Conservation (phyloP, 805 yeast species). For the Ogataea neopini region DNA sequence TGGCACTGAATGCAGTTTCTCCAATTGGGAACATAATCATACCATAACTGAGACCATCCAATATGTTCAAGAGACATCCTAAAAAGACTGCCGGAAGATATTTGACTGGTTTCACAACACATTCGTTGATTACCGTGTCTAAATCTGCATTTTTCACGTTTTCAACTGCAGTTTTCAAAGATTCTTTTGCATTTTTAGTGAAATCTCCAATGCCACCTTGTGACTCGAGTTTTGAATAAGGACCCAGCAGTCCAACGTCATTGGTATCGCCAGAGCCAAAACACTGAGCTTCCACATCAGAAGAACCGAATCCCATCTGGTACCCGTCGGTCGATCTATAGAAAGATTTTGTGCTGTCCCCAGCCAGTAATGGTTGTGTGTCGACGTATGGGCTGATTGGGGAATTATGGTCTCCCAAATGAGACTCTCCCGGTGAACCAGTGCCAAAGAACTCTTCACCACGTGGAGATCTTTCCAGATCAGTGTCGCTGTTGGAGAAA, state of each 20-base stretch:
- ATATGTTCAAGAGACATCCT: conserved; percentile 80
- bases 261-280: not conserved
- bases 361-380: conserved; percentile 6
- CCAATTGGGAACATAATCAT: conserved; percentile 96
- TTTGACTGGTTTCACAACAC: conserved; percentile 41
- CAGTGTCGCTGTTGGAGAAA: not conserved
- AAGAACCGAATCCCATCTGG: not conserved
- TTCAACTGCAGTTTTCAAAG: conserved; percentile 2
- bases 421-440: not conserved
- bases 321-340: conserved; percentile 6
- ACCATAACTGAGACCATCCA: conserved; percentile 94
- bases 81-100: conserved; percentile 80
- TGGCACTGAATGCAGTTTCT: conserved; percentile 67
- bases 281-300: conserved; percentile 11
- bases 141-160: conserved; percentile 19
- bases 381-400: conserved; percentile 11
- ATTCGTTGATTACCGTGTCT: conserved; percentile 25
- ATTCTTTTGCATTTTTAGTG: not conserved
- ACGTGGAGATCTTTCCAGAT: not conserved
- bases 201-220: conserved; percentile 3
- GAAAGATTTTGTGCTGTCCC: not conserved
- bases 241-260: not conserved
- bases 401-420: conserved; percentile 1
- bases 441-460: not conserved
- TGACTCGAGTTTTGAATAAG: conserved; percentile 6